Percentiles rank a stretch among this genome's conserved stretches.
Conservation (phyloP, 2,329 filamentous ascomycete species). For the Fonsecaea multimorphosa region DNA sequence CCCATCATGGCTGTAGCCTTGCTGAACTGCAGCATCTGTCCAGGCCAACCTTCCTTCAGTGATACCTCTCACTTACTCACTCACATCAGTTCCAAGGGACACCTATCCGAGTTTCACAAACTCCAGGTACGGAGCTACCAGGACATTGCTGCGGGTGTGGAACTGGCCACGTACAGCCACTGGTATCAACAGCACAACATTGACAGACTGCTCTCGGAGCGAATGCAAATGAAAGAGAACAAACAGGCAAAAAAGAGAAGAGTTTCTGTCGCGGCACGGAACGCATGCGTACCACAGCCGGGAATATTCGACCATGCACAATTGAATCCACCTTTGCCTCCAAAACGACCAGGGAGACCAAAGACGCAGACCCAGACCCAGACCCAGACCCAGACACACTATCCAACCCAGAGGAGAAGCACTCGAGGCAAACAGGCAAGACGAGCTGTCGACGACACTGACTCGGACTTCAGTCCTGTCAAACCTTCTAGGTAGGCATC, state of each 20-base stretch:
- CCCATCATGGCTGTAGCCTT: slow-evolving; percentile 60
- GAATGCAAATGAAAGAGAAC: slow-evolving; percentile 76
- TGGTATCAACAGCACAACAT: slow-evolving; percentile 80
- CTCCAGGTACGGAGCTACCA: slow-evolving; percentile 73
- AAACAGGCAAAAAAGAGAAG: slow-evolving; percentile 57
- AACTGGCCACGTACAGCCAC: slow-evolving; percentile 71
- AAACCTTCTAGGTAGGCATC: slow-evolving; percentile 29
- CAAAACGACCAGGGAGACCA: slow-evolving; percentile 10
- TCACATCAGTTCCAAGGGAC: slow-evolving; percentile 90
- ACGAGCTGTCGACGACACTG: slow-evolving; percentile 30
- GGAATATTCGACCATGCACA: slow-evolving; percentile 3
- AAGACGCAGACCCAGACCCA: slow-evolving; percentile 23
- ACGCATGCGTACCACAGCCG: slow-evolving; percentile 18
- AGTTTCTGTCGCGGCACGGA: slow-evolving; percentile 17
- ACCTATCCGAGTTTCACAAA: slow-evolving; percentile 83
- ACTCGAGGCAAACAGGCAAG: slow-evolving; percentile 18
- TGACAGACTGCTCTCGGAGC: slow-evolving; percentile 74
- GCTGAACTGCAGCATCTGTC: slow-evolving; percentile 82
- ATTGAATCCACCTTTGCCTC: slow-evolving; percentile 19
- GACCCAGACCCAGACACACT: background rate
- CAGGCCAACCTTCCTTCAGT: slow-evolving; percentile 79
- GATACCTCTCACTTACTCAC: slow-evolving; percentile 92
- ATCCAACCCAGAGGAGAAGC: slow-evolving; percentile 22
- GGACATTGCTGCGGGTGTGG: slow-evolving; percentile 67
- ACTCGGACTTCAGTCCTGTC: slow-evolving; percentile 35